phyloP scores from a whole-genome alignment of 208 protist genomes.

The Crithidia expoeki region DNA sequence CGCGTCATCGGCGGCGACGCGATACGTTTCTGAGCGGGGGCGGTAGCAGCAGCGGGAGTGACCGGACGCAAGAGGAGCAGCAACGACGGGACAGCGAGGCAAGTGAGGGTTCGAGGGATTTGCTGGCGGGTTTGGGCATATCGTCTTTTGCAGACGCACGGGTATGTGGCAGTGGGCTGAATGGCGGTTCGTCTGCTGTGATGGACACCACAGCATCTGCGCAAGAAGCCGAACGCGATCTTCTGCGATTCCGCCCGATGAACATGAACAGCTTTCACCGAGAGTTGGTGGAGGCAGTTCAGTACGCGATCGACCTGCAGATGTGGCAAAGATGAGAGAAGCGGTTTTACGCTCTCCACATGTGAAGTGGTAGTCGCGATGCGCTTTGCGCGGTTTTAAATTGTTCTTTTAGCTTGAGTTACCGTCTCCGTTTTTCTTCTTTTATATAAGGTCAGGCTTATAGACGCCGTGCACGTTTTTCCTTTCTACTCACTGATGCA shows the following conservation, averaged over 20 bases:
- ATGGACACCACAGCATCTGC: constrained; percentile 6
- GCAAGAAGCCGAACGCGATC: constrained; percentile 49
- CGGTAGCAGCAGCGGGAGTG: constrained; percentile 1
- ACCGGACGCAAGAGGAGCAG: neutral
- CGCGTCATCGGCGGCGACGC: neutral
- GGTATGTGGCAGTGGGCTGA: neutral
- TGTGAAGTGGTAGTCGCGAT: constrained; percentile 13
- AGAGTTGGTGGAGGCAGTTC: constrained; percentile 65
- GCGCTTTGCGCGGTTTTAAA: neutral
- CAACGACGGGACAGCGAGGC: neutral
- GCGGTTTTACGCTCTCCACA: constrained; percentile 49
- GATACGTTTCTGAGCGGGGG: neutral
- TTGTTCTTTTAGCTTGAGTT: neutral
- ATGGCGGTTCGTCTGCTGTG: neutral
- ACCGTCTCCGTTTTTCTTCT: neutral
- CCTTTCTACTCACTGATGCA: too few relatives aligned
- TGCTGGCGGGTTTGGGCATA: constrained; percentile 5
- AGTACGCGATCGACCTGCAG: constrained; percentile 64
- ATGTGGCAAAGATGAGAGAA: constrained; percentile 49
- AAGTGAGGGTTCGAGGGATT: neutral
- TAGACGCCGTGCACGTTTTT: too few relatives aligned
- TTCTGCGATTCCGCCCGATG: constrained; percentile 58
- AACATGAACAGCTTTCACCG: constrained; percentile 71
- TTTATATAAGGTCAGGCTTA: too few relatives aligned
- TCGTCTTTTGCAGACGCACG: neutral